A percentile compares a stretch with the other conserved stretches of the same genome.
Conservation (phyloP, 192 early-diverging fungal genomes). For the Coemansia sp. region DNA sequence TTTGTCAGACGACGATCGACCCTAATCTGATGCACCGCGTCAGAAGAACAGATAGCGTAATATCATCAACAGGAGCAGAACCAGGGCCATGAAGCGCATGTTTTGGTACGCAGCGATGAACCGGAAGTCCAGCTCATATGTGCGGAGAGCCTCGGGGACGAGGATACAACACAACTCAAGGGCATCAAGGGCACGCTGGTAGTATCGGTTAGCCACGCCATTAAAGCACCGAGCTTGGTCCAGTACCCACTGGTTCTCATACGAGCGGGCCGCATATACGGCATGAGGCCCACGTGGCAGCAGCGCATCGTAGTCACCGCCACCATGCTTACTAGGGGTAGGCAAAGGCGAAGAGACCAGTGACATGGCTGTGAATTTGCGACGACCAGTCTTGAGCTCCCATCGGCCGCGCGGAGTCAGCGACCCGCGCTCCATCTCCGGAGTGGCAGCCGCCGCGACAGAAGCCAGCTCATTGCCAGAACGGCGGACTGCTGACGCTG, state of each 20-base stretch:
- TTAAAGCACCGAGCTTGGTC: constrained; percentile 20
- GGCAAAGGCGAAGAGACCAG: constrained; percentile 16
- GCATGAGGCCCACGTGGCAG: constrained; percentile 39
- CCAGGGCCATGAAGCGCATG: constrained; percentile 23
- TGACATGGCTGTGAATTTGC: constrained; percentile 48
- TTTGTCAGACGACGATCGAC: neutral
- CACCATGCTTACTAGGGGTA: neutral
- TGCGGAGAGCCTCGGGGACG: constrained; percentile 17
- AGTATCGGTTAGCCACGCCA: constrained; percentile 22
- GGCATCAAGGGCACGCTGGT: constrained; percentile 21
- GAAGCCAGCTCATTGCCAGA: constrained; percentile 2
- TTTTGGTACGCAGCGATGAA: constrained; percentile 43
- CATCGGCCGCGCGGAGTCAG: constrained; percentile 49
- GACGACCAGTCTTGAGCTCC: constrained; percentile 44
- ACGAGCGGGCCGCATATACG: constrained; percentile 35
- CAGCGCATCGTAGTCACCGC: constrained; percentile 9
- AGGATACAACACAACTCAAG: constrained; percentile 6
- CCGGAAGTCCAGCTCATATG: constrained; percentile 35
- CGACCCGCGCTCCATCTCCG: constrained; percentile 43
- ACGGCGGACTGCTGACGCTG: neutral
- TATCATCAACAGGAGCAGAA: constrained; percentile 14
- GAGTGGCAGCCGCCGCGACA: constrained; percentile 4
- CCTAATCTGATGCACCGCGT: neutral
- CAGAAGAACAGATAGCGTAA: constrained; percentile 17
- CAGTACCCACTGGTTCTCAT: constrained; percentile 51